Conservation (phyloP, 2,329 filamentous ascomycete species). For the Alternaria burnsii region DNA sequence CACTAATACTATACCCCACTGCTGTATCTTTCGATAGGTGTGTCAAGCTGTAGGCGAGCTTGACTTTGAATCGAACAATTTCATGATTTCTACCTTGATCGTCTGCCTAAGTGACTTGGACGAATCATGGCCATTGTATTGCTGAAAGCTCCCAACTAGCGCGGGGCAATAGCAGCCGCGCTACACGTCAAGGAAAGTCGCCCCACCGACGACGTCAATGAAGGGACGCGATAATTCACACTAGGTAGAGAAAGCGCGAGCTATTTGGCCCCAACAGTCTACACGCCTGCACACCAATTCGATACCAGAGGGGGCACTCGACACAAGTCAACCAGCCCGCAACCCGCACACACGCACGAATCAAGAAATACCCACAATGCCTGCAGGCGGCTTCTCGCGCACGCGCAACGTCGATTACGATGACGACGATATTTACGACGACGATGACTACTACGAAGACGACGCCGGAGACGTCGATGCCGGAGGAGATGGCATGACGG, state of each 20-base stretch:
- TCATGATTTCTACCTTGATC: neutral
- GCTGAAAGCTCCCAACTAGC: conserved; percentile 14
- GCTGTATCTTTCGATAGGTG: conserved; percentile 29
- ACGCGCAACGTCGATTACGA: conserved; percentile 59
- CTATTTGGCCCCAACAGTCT: neutral
- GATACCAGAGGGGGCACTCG: neutral
- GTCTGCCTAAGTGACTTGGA: neutral
- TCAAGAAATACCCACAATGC: conserved; percentile 26
- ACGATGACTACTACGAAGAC: conserved; percentile 55
- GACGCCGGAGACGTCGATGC: conserved; percentile 41
- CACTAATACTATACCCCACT: conserved; percentile 48
- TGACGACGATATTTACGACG: conserved; percentile 62
- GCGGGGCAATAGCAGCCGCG: conserved; percentile 28
- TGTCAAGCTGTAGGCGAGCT: conserved; percentile 10
- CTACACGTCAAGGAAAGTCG: conserved; percentile 21
- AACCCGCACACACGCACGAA: neutral
- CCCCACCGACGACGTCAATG: conserved; percentile 23
- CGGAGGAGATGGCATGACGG: conserved; percentile 33
- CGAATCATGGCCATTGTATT: neutral
- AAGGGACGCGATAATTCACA: conserved; percentile 8
- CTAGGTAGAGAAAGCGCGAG: neutral
- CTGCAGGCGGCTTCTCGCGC: conserved; percentile 51
- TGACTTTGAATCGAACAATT: conserved; percentile 4
- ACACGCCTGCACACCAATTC: neutral
- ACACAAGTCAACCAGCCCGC: neutral